These are phyloP conservation scores for Candida rishiriensis DNA, from an alignment of 805 yeast genomes.

Conservation along the genomic window DNA sequence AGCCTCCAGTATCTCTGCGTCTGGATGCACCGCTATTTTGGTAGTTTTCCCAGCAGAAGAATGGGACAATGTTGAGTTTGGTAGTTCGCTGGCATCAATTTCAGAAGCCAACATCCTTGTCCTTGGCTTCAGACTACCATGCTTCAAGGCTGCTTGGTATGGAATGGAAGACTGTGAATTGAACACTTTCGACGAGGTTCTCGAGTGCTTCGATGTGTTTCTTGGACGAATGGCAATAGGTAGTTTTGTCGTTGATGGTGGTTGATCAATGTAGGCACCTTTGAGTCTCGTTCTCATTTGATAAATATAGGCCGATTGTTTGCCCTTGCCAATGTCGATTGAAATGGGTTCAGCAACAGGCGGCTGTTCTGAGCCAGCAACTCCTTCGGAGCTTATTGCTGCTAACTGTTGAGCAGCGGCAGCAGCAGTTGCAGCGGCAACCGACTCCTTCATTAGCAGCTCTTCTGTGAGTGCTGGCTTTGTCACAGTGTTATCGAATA, in stretches of 20 bases:
- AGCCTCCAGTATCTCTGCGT: slow-evolving; percentile 29
- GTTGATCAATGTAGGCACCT: slow-evolving; percentile 43
- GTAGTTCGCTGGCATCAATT: slow-evolving; percentile 59
- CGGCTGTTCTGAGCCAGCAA: neutral
- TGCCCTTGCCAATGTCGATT: slow-evolving; percentile 1
- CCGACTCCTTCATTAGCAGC: neutral
- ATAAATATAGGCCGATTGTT: slow-evolving; percentile 11
- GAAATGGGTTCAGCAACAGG: slow-evolving; percentile 11
- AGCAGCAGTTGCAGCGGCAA: slow-evolving; percentile 11
- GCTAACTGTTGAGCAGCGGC: neutral
- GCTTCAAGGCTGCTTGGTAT: slow-evolving; percentile 45
- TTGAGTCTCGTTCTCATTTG: slow-evolving; percentile 9
- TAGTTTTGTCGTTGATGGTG: slow-evolving; percentile 44
- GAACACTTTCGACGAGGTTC: slow-evolving; percentile 22
- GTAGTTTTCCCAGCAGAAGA: slow-evolving; percentile 19
- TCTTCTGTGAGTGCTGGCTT: neutral
- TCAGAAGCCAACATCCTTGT: slow-evolving; percentile 71
- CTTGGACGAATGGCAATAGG: slow-evolving; percentile 53
- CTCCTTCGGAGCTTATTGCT: neutral
- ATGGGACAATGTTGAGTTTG: slow-evolving; percentile 30
- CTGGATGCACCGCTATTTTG: slow-evolving; percentile 29
- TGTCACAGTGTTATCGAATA: slow-evolving; percentile 17
- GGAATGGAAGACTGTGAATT: slow-evolving; percentile 18
- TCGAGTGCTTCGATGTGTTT: slow-evolving; percentile 25
- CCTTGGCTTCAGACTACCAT: slow-evolving; percentile 59